A percentile compares a stretch with the other conserved stretches of the same genome.
Conservation (phyloP, 2,329 filamentous ascomycete species). For the Monilinia polystroma region DNA sequence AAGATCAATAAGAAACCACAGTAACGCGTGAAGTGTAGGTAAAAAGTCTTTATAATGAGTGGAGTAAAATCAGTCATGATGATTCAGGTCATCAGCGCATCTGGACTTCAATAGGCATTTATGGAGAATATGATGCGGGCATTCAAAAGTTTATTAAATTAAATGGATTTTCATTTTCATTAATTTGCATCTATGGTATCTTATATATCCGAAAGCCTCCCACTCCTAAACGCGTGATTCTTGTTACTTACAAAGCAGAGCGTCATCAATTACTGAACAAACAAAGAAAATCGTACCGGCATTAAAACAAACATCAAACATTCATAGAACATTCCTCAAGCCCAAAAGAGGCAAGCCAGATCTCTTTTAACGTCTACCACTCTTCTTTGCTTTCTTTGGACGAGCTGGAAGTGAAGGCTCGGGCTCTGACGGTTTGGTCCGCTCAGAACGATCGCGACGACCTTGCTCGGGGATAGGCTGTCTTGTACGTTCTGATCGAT, state of each 20-base stretch:
- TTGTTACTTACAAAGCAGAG: slow-evolving; percentile 14
- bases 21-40: slow-evolving; percentile 6
- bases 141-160: slow-evolving; percentile 1
- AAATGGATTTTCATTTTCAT: slow-evolving; percentile 6
- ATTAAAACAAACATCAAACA: slow-evolving; percentile 1
- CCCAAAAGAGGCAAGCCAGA: not conserved
- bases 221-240: not conserved
- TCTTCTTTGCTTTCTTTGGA: slow-evolving; percentile 20
- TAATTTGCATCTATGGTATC: slow-evolving; percentile 15
- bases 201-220: not conserved
- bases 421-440: not conserved
- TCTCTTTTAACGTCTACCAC: slow-evolving; percentile 13
- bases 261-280: slow-evolving; percentile 16
- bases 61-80: slow-evolving; percentile 21
- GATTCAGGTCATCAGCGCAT: slow-evolving; percentile 7
- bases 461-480: not conserved
- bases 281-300: slow-evolving; percentile 19
- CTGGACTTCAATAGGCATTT: not conserved
- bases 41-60: slow-evolving; percentile 18
- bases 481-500: slow-evolving; percentile 2
- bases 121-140: slow-evolving; percentile 1
- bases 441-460: not conserved
- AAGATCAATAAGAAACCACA: slow-evolving; percentile 5
- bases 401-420: slow-evolving; percentile 13
- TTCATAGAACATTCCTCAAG: not conserved